Conservation (phyloP, 176 grass and related monocot genomes). For the Hordeum vulgare region MorexV3_pseudomolecules_assembly NC_058523.1:332348675-332349174, state of each 20-base stretch:
- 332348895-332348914: neutral
- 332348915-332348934: neutral
- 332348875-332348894: neutral
- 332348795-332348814: neutral
- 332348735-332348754: neutral
- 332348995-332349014: slow-evolving; percentile 52
- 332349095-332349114: slow-evolving; percentile 13
- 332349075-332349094: slow-evolving; percentile 31
- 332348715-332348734: neutral
- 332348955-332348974: neutral
- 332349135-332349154: neutral
- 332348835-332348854: neutral
- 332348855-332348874: neutral
- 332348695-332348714: neutral
- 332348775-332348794: neutral
- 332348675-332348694: neutral
- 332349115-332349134: neutral
- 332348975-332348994: neutral
- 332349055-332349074: slow-evolving; percentile 42
- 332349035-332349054: slow-evolving; percentile 54
- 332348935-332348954: neutral
- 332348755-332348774: neutral
- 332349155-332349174: neutral
- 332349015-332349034: slow-evolving; percentile 36
- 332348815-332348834: neutral